Evolutionary conservation across 495 filamentous ascomycete genomes (phyloP).

Genomic region (Penicillium egyptiacum): DNA sequence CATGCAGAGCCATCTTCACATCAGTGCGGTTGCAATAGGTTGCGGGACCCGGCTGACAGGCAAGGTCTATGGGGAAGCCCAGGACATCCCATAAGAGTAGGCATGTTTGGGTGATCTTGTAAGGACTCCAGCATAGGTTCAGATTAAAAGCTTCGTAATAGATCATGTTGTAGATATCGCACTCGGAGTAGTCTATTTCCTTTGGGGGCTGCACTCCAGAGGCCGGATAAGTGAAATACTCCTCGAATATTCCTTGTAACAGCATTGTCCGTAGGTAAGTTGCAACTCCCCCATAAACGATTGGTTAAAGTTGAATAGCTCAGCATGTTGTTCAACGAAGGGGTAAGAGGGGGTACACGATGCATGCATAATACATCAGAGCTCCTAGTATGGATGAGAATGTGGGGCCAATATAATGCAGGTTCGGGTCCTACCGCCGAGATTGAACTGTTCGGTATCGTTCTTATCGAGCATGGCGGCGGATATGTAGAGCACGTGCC

Average conservation of each 20-base stretch:
- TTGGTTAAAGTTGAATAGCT: slow-evolving; percentile 10
- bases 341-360: slow-evolving; percentile 4
- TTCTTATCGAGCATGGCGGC: slow-evolving; percentile 10
- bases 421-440: slow-evolving; percentile 3
- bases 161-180: slow-evolving; percentile 12
- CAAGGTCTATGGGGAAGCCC: slow-evolving; percentile 3
- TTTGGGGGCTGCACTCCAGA: slow-evolving; percentile 5
- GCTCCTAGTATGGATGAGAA: slow-evolving; percentile 6
- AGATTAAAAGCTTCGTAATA: neutral
- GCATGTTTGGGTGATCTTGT: slow-evolving; percentile 3
- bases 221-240: slow-evolving; percentile 7
- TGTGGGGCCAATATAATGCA: neutral
- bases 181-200: slow-evolving; percentile 1
- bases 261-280: slow-evolving; percentile 1
- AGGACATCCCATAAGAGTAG: slow-evolving; percentile 5
- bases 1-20: slow-evolving; percentile 5
- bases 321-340: slow-evolving; percentile 3
- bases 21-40: slow-evolving; percentile 8
- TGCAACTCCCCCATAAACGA: slow-evolving; percentile 1
- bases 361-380: slow-evolving; percentile 6
- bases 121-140: slow-evolving; percentile 9
- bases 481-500: slow-evolving; percentile 4
- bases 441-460: slow-evolving; percentile 5
- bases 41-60: neutral
- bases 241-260: slow-evolving; percentile 2